phyloP scores from a whole-genome alignment of 2,329 filamentous ascomycete genomes.

The Cadophora malorum region DNA sequence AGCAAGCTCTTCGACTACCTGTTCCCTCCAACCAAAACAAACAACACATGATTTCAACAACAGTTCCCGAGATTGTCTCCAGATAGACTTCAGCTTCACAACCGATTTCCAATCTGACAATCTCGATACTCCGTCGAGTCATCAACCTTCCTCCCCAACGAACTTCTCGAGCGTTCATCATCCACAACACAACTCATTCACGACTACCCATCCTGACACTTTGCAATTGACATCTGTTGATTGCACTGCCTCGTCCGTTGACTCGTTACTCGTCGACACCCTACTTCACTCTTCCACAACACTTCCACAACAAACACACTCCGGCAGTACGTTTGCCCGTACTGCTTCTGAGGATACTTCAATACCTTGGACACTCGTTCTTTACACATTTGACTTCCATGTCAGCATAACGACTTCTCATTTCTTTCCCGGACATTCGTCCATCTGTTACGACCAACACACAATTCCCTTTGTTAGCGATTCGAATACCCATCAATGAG shows the following conservation, averaged over 20 bases:
- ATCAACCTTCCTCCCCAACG: constrained; percentile 19
- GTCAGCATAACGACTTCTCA: constrained; percentile 47
- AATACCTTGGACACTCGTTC: constrained; percentile 43
- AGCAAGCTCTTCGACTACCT: constrained; percentile 57
- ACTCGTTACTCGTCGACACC: constrained; percentile 25
- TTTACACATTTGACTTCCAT: constrained; percentile 42
- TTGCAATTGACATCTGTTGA: constrained; percentile 33
- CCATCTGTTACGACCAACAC: constrained; percentile 50
- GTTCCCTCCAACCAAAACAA: constrained; percentile 48
- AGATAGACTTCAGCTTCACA: constrained; percentile 44
- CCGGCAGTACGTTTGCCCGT: constrained; percentile 37
- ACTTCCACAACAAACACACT: constrained; percentile 24
- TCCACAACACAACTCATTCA: constrained; percentile 20
- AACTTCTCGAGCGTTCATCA: constrained; percentile 19
- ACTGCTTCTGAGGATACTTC: constrained; percentile 36
- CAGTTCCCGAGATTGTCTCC: constrained; percentile 49
- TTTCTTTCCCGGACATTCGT: constrained; percentile 45
- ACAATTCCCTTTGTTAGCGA: constrained; percentile 57
- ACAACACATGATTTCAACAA: constrained; percentile 51
- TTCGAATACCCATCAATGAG: constrained; percentile 52
- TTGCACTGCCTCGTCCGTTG: constrained; percentile 34
- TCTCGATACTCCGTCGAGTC: constrained; percentile 28
- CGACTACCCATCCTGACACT: constrained; percentile 31
- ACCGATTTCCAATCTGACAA: constrained; percentile 39
- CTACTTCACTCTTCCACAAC: constrained; percentile 18